These are phyloP conservation scores for Calocybe gangraenosa DNA, from an alignment of 768 basidiomycete species.

Conservation along the genomic window DNA sequence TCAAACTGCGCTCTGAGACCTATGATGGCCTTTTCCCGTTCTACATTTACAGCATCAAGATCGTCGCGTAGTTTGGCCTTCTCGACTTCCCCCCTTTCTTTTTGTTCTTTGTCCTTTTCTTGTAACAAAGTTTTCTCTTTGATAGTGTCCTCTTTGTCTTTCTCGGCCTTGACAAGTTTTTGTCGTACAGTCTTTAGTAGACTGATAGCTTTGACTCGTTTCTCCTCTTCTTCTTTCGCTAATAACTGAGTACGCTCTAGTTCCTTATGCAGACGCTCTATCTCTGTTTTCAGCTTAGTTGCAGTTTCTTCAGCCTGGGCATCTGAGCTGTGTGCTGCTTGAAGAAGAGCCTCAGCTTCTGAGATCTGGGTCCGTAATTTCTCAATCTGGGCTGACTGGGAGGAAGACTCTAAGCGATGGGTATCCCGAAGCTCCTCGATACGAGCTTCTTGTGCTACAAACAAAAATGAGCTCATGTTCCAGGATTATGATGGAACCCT, in stretches of 20 bases:
- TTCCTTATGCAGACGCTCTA: conserved; percentile 60
- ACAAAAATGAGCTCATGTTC: conserved; percentile 4
- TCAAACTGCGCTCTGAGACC: conserved; percentile 67
- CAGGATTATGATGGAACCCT: conserved; percentile 21
- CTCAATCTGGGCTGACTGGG: conserved; percentile 72
- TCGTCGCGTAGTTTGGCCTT: conserved; percentile 56
- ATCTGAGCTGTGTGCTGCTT: conserved; percentile 48
- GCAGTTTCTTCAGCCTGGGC: conserved; percentile 45
- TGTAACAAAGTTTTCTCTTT: conserved; percentile 50
- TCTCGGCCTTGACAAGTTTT: conserved; percentile 95
- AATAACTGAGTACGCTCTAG: conserved; percentile 51
- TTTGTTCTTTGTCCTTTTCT: conserved; percentile 52
- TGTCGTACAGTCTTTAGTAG: conserved; percentile 93
- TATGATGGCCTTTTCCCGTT: conserved; percentile 60
- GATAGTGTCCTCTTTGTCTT: conserved; percentile 78
- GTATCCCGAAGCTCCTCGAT: conserved; percentile 83
- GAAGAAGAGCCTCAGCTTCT: conserved; percentile 68
- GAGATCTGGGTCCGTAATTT: conserved; percentile 62
- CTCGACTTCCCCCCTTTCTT: conserved; percentile 52
- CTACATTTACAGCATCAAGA: conserved; percentile 52
- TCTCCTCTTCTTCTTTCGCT: conserved; percentile 96
- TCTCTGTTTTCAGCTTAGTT: conserved; percentile 48
- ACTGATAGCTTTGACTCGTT: conserved; percentile 89
- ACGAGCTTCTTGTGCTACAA: conserved; percentile 75
- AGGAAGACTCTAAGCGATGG: conserved; percentile 75